Conservation (phyloP, 2,329 filamentous ascomycete genomes). For the Epichloe sylvatica region DNA sequence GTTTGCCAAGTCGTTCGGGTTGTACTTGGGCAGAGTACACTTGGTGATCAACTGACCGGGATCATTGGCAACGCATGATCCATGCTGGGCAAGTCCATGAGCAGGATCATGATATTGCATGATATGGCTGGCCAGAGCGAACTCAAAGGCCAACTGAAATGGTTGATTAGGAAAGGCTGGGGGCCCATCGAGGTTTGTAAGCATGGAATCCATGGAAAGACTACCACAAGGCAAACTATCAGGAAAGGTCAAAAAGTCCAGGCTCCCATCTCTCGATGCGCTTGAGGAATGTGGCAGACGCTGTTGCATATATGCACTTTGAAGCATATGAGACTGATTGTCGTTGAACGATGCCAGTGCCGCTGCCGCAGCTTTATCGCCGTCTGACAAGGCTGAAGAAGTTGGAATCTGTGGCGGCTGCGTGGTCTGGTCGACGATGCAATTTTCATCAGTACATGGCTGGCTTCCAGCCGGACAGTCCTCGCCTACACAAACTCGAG, state of each 20-base stretch:
- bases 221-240: slow-evolving; percentile 10
- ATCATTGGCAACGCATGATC: slow-evolving; percentile 16
- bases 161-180: slow-evolving; percentile 7
- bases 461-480: slow-evolving; percentile 23
- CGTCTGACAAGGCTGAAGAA: slow-evolving; percentile 8
- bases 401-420: not conserved
- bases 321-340: slow-evolving; percentile 7
- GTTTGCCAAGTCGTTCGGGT: slow-evolving; percentile 6
- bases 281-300: slow-evolving; percentile 1
- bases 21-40: slow-evolving; percentile 15
- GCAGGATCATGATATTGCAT: slow-evolving; percentile 17
- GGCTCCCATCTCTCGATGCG: slow-evolving; percentile 1
- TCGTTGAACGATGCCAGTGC: slow-evolving; percentile 19
- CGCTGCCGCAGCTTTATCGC: slow-evolving; percentile 16
- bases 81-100: slow-evolving; percentile 10
- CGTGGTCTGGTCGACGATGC: slow-evolving; percentile 13
- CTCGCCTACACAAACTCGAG: slow-evolving; percentile 14
- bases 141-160: slow-evolving; percentile 11
- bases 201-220: slow-evolving; percentile 10
- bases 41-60: slow-evolving; percentile 12
- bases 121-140: slow-evolving; percentile 16
- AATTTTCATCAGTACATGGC: slow-evolving; percentile 23
- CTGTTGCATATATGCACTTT: slow-evolving; percentile 6
- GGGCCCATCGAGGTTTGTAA: slow-evolving; percentile 4
- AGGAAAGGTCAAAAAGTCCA: slow-evolving; percentile 6